Evolutionary conservation across 306 rosid genomes (phyloP).

Genomic region (Cicer bijugum): DNA sequence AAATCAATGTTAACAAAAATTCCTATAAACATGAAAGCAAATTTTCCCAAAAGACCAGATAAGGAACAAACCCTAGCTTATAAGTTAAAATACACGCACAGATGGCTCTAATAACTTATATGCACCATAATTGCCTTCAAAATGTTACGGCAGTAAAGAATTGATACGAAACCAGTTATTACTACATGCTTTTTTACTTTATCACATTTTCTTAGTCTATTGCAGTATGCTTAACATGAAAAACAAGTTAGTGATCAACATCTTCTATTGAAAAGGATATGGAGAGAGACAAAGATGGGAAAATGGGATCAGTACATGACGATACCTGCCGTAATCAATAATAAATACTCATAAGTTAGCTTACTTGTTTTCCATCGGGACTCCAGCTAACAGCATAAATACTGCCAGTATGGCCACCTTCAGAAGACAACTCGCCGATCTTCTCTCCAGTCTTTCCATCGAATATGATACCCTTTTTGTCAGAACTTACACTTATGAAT

Average conservation of each 20-base stretch:
- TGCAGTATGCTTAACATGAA: background rate
- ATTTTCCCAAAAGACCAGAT: background rate
- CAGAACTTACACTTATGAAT: slow-evolving; percentile 84
- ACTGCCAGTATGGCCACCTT: slow-evolving; percentile 90
- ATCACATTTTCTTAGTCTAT: slow-evolving; percentile 19
- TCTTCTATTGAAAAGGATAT: slow-evolving; percentile 2
- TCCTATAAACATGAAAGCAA: background rate
- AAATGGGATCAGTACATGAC: slow-evolving; percentile 16
- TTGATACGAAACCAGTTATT: slow-evolving; percentile 22
- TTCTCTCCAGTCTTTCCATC: slow-evolving; percentile 85
- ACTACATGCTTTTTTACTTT: background rate
- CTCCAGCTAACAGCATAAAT: slow-evolving; percentile 97
- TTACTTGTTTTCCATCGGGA: slow-evolving; percentile 92
- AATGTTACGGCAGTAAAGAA: slow-evolving; percentile 11
- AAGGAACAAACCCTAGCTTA: slow-evolving; percentile 2
- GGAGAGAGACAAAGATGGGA: background rate
- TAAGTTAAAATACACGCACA: background rate
- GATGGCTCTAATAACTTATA: slow-evolving; percentile 22
- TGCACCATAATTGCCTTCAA: slow-evolving; percentile 4
- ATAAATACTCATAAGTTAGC: slow-evolving; percentile 1
- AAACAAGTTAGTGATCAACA: slow-evolving; percentile 27
- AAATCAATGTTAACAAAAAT: background rate
- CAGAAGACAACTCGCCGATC: slow-evolving; percentile 88
- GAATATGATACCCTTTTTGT: slow-evolving; percentile 80
- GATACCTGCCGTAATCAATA: slow-evolving; percentile 23